Percentiles rank a stretch among this genome's conserved stretches.
Evolutionary conservation across 78 protist genomes (phyloP).

Genomic region (Tieghemostelium lacteum): DNA sequence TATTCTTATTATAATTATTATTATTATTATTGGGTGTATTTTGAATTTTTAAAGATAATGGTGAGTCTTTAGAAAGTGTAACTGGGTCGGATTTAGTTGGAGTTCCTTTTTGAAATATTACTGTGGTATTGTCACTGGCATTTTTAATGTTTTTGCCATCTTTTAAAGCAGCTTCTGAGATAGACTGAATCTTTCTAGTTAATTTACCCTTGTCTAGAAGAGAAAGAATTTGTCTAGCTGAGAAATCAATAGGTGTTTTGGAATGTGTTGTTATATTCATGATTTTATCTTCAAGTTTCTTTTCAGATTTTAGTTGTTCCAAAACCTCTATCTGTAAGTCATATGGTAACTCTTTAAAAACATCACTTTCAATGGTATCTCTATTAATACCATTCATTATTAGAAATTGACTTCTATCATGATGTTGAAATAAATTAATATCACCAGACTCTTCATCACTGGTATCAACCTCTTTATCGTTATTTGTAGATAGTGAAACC

Average conservation of each 20-base stretch:
- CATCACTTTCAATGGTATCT: constrained; percentile 9
- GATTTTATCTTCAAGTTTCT: constrained; percentile 19
- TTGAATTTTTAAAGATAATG: neutral
- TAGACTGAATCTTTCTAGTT: constrained; percentile 21
- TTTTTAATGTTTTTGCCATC: neutral
- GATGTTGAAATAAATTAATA: constrained; percentile 2
- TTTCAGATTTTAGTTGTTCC: constrained; percentile 15
- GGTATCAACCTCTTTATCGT: neutral
- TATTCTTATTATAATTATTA: neutral
- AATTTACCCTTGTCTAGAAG: constrained; percentile 42
- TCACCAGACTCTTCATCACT: neutral
- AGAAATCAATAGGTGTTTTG: constrained; percentile 38
- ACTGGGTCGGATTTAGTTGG: neutral
- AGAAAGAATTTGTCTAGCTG: constrained; percentile 32
- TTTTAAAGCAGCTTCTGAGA: neutral
- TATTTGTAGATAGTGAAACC: neutral
- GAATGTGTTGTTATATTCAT: neutral
- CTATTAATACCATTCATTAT: constrained; percentile 12
- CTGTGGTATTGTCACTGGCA: constrained; percentile 7
- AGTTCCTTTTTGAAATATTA: constrained; percentile 36
- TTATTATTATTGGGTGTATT: neutral
- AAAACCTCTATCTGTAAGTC: constrained; percentile 61
- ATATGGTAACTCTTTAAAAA: constrained; percentile 44
- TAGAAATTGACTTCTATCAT: neutral
- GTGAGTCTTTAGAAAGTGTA: neutral